A percentile compares a stretch with the other conserved stretches of the same genome.
These are phyloP conservation scores for Papiliotrema fonsecae DNA, from an alignment of 1,284 basidiomycete species.

Conservation along the genomic window DNA sequence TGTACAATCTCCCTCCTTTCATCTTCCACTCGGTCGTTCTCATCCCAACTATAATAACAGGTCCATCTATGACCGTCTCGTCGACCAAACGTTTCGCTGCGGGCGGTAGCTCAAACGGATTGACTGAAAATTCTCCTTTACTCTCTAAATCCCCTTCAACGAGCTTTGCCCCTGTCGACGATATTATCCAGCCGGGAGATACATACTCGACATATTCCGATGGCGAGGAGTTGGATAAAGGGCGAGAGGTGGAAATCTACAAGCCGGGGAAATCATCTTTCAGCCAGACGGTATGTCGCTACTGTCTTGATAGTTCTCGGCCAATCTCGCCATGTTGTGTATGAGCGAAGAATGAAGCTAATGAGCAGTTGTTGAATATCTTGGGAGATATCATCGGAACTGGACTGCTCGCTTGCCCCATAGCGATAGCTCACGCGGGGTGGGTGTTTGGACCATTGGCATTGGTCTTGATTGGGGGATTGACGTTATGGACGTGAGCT, in stretches of 20 bases:
- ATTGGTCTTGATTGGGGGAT: slow-evolving; percentile 65
- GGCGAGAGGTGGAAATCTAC: slow-evolving; percentile 31
- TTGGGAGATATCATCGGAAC: slow-evolving; percentile 80
- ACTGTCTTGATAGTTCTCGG: background rate
- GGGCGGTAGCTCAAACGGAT: too few relatives aligned
- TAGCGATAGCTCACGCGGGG: slow-evolving; percentile 78
- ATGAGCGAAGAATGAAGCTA: too few relatives aligned
- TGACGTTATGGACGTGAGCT: slow-evolving; percentile 78
- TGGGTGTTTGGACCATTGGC: slow-evolving; percentile 73
- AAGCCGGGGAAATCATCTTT: slow-evolving; percentile 63
- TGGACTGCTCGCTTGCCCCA: slow-evolving; percentile 80
- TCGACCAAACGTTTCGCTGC: too few relatives aligned
- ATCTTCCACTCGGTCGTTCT: too few relatives aligned
- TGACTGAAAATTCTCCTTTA: background rate
- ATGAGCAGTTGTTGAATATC: slow-evolving; percentile 75
- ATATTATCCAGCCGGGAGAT: background rate
- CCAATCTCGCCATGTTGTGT: too few relatives aligned
- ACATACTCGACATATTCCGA: too few relatives aligned
- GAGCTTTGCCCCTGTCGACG: background rate
- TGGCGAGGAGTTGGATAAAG: slow-evolving; percentile 2
- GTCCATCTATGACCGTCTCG: too few relatives aligned
- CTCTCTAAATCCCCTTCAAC: background rate
- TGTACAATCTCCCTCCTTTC: too few relatives aligned
- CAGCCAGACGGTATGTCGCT: slow-evolving; percentile 63
- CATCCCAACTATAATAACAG: too few relatives aligned